These are phyloP conservation scores for Fusarium anguioides DNA, from an alignment of 2,329 filamentous ascomycete genomes.

Conservation along the genomic window DNA sequence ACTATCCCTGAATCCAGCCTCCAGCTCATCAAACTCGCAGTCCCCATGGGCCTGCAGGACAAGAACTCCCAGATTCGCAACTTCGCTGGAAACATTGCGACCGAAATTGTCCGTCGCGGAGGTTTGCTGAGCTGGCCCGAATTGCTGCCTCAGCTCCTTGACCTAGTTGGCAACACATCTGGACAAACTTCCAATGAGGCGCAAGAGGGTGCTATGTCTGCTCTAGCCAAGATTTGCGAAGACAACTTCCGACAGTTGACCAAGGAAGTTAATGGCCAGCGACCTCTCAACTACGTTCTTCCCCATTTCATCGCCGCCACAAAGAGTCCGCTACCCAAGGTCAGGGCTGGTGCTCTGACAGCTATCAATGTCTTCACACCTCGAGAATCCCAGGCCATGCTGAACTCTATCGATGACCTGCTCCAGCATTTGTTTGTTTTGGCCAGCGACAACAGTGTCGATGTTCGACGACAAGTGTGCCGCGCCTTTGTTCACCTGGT, in stretches of 20 bases:
- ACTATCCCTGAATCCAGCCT: slow-evolving; percentile 79
- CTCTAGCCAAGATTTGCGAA: slow-evolving; percentile 94
- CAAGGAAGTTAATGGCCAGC: slow-evolving; percentile 86
- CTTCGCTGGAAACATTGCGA: slow-evolving; percentile 92
- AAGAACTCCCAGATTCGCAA: slow-evolving; percentile 83
- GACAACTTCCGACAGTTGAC: slow-evolving; percentile 91
- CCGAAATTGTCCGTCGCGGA: slow-evolving; percentile 86
- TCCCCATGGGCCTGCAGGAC: slow-evolving; percentile 85
- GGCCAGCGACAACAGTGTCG: slow-evolving; percentile 78
- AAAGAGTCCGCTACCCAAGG: slow-evolving; percentile 77
- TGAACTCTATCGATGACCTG: slow-evolving; percentile 82
- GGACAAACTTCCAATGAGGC: slow-evolving; percentile 76
- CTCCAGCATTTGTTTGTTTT: slow-evolving; percentile 86
- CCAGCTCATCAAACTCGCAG: slow-evolving; percentile 80
- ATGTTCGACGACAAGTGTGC: slow-evolving; percentile 93
- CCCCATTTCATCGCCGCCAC: slow-evolving; percentile 92
- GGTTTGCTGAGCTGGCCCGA: slow-evolving; percentile 93
- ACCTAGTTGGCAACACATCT: slow-evolving; percentile 77
- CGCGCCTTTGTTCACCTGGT: slow-evolving; percentile 92
- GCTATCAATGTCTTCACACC: slow-evolving; percentile 94
- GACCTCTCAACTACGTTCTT: slow-evolving; percentile 87
- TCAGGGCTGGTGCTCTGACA: slow-evolving; percentile 82
- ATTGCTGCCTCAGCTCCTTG: slow-evolving; percentile 83
- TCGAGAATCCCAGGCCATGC: slow-evolving; percentile 82
- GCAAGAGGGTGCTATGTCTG: slow-evolving; percentile 94